Evolutionary conservation across 441 rosid genomes (phyloP), one percentile per base, ranked within the genome.

Genomic region (Manihot esculenta): DNA sequence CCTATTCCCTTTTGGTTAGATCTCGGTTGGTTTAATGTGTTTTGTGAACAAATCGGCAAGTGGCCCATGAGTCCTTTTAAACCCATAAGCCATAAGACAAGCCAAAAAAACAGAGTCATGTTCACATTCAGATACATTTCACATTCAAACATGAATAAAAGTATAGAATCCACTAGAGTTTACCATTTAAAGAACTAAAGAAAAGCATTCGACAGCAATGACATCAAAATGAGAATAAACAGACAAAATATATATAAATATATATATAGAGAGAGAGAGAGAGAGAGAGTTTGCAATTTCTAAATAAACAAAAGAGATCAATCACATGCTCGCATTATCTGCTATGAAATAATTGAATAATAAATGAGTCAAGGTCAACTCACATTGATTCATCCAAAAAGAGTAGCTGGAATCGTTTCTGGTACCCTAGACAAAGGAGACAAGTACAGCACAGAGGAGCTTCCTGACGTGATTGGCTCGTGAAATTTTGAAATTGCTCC

Each of bases 241-340:
- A 59, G 64, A 77, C 77, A 76, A 67, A 74, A 51, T n/a, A 60
- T 64, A 65, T 71, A 47, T 65, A 35, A 38, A n/a, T n/a, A n/a
- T n/a, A n/a, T n/a, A n/a, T n/a, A n/a, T n/a, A n/a, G n/a, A n/a
- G n/a, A n/a, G n/a, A n/a, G n/a, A n/a, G n/a, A 57, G 45, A 30
- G 23, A 23, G 11, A 3, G 20, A 44, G 58, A 48, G 10, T 65
- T 12, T 66, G 33, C 4, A 30, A 30, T 30, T 1, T 1, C 33
- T 30, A 30, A 30, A 30, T 30, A 65, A 45, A 64, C 44, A 72
- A n/a, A n/a, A 30, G 10, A 64, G 30, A 23, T 48, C 59, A 33
- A 20, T 58, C 81, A 70, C 77, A 68, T 59, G 80, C 33, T 35
- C 41, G 5, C 41, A 35, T 11, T 60, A 62, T 30, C 73, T 24